Evolutionary conservation across 1,284 basidiomycete species (phyloP), one percentile per base, ranked within the genome.

Genomic region (Sporisorium graminicola): DNA sequence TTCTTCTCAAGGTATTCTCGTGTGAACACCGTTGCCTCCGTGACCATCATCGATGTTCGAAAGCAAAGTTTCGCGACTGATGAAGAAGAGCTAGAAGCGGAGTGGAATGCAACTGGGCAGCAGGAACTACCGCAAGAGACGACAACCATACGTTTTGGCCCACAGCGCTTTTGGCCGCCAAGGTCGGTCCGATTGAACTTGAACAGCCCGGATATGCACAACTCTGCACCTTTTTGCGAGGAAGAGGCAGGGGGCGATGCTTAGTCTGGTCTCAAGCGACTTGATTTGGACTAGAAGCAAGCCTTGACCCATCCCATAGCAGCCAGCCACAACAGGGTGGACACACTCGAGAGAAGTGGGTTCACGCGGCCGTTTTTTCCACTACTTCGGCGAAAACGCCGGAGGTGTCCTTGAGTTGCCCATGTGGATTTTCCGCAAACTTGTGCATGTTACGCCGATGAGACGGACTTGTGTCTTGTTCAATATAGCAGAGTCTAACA

Each of bases 341-440:
- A 40, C n/a, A 43, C n/a, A n/a, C 14, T 16, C 40, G 3, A 43
- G n/a, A 1, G n/a, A 43, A 43, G 40, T 9, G 5, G 20, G 40
- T 43, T 26, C 29, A 31, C 49, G 27, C 31, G 27, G 49, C 49
- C 16, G 14, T 40, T 37, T 7, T 14, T 26, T n/a, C n/a, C n/a
- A n/a, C n/a, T 13, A 26, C n/a, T 27, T 52, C 58, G 58, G 58
- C 50, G 47, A 53, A 61, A 37, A 35, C 58, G 58, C 50, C 58
- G 56, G n/a, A 22, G 4, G 20, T 16, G 5, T 1, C 20, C n/a
- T 16, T 3, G 9, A 18, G 3, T 20, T n/a, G 16, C 37, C 18
- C 18, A n/a, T 18, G 43, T 4, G 22, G 44, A 26, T 47, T 47
- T 27, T 50, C 8, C 6, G n/a, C 47, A 18, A n/a, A 27, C 9